These are phyloP conservation scores for Kingdonia uniflora DNA, from an alignment of 164 flowering plant genomes.

Conservation along the genomic window DNA sequence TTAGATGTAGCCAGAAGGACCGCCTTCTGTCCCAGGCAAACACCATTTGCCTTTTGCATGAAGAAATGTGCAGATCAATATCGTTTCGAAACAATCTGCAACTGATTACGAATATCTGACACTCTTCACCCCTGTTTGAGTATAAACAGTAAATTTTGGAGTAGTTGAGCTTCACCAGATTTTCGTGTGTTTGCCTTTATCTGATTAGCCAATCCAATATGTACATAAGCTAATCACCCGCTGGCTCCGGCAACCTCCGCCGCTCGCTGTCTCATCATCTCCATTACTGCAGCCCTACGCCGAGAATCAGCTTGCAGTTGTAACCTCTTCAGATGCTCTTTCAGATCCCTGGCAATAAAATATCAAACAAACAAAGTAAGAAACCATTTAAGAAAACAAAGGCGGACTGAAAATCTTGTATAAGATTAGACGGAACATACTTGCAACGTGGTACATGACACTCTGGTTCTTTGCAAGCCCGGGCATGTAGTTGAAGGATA, in stretches of 20 bases:
- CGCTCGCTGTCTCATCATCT: slow-evolving; percentile 99
- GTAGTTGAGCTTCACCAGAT: neutral
- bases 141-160: neutral
- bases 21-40: neutral
- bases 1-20: slow-evolving; percentile 9
- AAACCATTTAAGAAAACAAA: no score
- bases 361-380: no score
- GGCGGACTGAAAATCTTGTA: neutral
- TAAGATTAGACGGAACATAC: slow-evolving; percentile 19
- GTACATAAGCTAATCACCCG: slow-evolving; percentile 33
- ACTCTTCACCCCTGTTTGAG: neutral
- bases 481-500: slow-evolving; percentile 94
- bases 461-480: slow-evolving; percentile 90
- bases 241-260: slow-evolving; percentile 82
- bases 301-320: slow-evolving; percentile 95
- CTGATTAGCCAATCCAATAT: slow-evolving; percentile 9
- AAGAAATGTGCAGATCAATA: neutral
- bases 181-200: neutral
- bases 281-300: slow-evolving; percentile 95
- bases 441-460: slow-evolving; percentile 98
- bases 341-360: slow-evolving; percentile 60
- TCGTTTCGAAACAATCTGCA: neutral
- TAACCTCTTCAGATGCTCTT: slow-evolving; percentile 76
- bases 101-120: neutral
- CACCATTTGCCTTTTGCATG: neutral